Evolutionary conservation across 129 eudicot genomes (phyloP), one percentile per base, ranked within the genome.

Genomic region (Flaveria ramosissima): DNA sequence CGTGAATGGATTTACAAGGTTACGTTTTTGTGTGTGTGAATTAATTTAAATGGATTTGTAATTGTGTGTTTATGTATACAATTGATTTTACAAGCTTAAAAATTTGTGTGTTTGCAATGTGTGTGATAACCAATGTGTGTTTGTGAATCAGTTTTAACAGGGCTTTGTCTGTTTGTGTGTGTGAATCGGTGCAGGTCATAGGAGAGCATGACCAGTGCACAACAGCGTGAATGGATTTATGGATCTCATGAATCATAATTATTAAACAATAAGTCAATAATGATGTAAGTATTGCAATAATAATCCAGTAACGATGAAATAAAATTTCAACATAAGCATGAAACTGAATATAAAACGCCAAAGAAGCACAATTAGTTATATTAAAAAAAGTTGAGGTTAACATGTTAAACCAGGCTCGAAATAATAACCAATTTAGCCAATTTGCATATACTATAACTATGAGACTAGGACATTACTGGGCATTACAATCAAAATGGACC

Each of bases 71-170:
- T 17, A 55, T 17, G 26, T 55, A n/a, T 60, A 60, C 17, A 60
- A 60, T 14, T 60, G 41, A 24, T 26, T 60, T 13, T 24, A 60
- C 67, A 60, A 60, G 17, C 6, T 5, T 60, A 60, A n/a, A 60
- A 23, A 9, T 20, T 20, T 57, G 30, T 60, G 32, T 21, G 6
- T 20, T 57, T 48, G 55, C 55, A 48, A 52, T n/a, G 59, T 52
- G 59, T 52, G 2, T n/a, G 21, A 47, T 47, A 47, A 47, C 12
- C 14, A 12, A 47, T 47, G 16, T 47, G 52, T 47, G 52, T 12
- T 47, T 56, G 63, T 19, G 63, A 56, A 56, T 56, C 63, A 19
- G 63, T 56, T 56, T 56, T 9, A 7, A 56, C 30, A 56, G 61
- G 27, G 11, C 19, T 32, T 9, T 47, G 52, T 47, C 16, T 47